Conservation (phyloP, 306 rosid species). For the Echinosophora koreensis region DNA sequence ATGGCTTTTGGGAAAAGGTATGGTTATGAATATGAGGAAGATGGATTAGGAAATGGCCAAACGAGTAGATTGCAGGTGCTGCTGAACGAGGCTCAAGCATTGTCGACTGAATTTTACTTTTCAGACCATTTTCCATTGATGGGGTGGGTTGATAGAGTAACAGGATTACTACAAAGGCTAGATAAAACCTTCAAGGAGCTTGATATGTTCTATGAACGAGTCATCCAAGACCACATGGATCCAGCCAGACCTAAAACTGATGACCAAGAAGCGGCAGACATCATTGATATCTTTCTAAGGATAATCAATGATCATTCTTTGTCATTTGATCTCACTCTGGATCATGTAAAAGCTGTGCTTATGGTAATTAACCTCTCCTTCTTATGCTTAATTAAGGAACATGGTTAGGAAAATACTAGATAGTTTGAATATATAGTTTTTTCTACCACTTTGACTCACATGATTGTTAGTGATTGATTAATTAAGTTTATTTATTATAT, state of each 20-base stretch:
- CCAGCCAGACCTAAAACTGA: neutral
- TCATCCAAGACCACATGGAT: constrained; percentile 50
- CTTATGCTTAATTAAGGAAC: neutral
- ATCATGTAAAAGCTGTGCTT: constrained; percentile 52
- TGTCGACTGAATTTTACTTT: constrained; percentile 46
- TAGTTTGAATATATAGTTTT: too few relatives aligned
- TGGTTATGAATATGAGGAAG: constrained; percentile 28
- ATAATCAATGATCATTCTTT: constrained; percentile 15
- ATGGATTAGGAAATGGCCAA: neutral
- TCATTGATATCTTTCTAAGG: constrained; percentile 46
- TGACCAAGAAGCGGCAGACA: constrained; percentile 30
- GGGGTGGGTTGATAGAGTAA: constrained; percentile 63
- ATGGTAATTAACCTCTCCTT: constrained; percentile 44
- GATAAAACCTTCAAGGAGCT: constrained; percentile 49
- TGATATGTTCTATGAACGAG: constrained; percentile 55
- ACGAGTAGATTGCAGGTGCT: constrained; percentile 49
- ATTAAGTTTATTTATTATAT: neutral
- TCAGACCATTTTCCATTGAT: constrained; percentile 54
- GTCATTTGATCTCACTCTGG: constrained; percentile 47
- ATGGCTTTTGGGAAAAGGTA: constrained; percentile 59
- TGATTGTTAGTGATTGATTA: neutral
- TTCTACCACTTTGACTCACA: too few relatives aligned
- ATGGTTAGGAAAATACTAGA: neutral
- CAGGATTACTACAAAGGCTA: constrained; percentile 43
- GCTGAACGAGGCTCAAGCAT: constrained; percentile 49